Base-by-base conservation (phyloP, 2,329 filamentous ascomycete species). In the Colletotrichum higginsianum region DNA sequence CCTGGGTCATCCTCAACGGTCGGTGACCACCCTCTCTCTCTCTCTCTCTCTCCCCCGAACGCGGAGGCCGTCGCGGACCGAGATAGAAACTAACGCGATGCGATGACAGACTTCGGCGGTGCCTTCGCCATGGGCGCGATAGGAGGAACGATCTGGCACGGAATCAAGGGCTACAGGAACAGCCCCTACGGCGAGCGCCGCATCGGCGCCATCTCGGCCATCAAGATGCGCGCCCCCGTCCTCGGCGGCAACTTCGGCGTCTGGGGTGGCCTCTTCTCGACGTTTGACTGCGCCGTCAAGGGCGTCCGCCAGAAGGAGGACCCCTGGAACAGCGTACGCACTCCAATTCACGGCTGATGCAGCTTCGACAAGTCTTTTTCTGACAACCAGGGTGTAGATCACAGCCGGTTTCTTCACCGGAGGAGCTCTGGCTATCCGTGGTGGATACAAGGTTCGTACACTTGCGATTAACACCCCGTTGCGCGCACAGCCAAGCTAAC, bases 161-260 rank as follows among this genome's bases (percentile, higher is more conserved):
- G 95, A 78, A 93, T 98, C 75, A 99, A 99, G 86, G 96, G 95
- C 71, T 96, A 94, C 85, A 88, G 95, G 81, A 97, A 94, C 85
- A 94, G 91, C 71, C 94, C 94, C 47, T 94, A 97, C 82, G 96
- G 96, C 81, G 96, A 99, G 87, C 91, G 96, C 81, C 90, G 96
- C 82, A 96, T 98, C 87, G 96, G 96, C 81, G 94, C 96, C 77
- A 89, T 99, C 84, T 98, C 96, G 78, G 96, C 96, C 72, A 95
- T 99, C 85, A 99, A 99, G 88, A 95, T 96, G 80, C 93, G 96
- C 80, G 96, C 96, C 52, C 96, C 96, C 2, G 96, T 98, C 44
- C 89, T 98, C 58, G 96, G 96, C 79, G 96, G 96, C 79, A 99
- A 99, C 87, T 99, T 98, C 78, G 96, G 96, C 78, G 94, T 97